Evolutionary conservation across 2,329 filamentous ascomycete species (phyloP).

Genomic region (Hymenoscyphus linearis): DNA sequence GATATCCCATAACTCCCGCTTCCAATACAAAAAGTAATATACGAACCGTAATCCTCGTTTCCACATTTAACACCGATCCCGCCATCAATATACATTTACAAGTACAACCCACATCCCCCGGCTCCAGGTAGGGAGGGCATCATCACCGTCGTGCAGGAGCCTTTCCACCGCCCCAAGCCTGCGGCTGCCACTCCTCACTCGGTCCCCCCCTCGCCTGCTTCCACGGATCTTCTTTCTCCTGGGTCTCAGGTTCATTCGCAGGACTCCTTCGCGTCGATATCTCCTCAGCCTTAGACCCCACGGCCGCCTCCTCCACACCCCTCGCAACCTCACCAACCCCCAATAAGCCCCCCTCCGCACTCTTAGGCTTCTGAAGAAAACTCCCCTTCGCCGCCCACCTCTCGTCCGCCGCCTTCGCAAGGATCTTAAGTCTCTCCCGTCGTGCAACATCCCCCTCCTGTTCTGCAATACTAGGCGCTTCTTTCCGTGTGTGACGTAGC

Average conservation of each 20-base stretch:
- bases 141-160: constrained; percentile 2
- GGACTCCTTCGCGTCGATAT: constrained; percentile 3
- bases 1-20: no score
- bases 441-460: constrained; percentile 49
- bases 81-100: no score
- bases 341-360: constrained; percentile 25
- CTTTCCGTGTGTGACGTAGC: constrained; percentile 54
- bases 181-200: constrained; percentile 48
- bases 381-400: constrained; percentile 57
- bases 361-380: constrained; percentile 38
- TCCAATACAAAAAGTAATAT: no score
- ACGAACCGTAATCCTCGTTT: no score
- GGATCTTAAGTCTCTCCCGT: constrained; percentile 46
- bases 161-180: constrained; percentile 44
- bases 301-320: constrained; percentile 5
- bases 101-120: no score
- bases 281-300: background rate
- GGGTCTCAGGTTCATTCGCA: background rate
- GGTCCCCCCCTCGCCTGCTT: constrained; percentile 49
- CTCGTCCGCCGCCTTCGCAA: constrained; percentile 53
- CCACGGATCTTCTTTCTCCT: constrained; percentile 46
- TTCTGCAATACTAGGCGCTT: constrained; percentile 52
- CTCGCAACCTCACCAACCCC: constrained; percentile 20
- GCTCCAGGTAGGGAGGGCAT: no score
- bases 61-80: no score